Conservation (phyloP, 441 rosid species). For the Aleurites moluccanus region DNA sequence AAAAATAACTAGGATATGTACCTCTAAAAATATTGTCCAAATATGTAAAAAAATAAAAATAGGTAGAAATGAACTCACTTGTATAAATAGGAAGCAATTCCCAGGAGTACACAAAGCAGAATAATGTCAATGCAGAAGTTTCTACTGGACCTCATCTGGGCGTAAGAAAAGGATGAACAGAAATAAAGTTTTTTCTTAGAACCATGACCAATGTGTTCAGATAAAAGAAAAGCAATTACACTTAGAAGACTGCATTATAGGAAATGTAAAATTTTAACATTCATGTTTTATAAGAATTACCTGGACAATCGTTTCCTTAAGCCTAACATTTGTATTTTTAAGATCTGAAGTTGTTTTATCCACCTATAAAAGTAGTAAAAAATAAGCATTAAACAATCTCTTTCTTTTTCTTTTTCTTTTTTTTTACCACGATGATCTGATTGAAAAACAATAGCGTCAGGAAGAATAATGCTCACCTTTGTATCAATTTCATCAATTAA, state of each 20-base stretch:
- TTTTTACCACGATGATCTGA: slow-evolving; percentile 6
- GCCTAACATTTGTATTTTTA: slow-evolving; percentile 85
- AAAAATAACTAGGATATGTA: neutral
- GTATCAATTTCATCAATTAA: slow-evolving; percentile 87
- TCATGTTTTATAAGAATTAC: slow-evolving; percentile 36
- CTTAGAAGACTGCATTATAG: neutral
- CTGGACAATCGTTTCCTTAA: slow-evolving; percentile 78
- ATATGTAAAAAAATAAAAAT: slow-evolving; percentile 2
- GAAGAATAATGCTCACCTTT: slow-evolving; percentile 41
- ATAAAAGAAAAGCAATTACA: no score
- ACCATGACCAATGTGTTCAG: neutral
- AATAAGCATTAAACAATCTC: no score
- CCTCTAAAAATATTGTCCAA: neutral
- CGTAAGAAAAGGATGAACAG: neutral
- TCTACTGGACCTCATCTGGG: slow-evolving; percentile 86
- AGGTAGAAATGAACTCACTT: slow-evolving; percentile 52
- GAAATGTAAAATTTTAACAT: neutral
- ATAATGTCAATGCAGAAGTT: slow-evolving; percentile 93
- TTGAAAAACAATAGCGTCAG: slow-evolving; percentile 12
- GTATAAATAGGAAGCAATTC: slow-evolving; percentile 85
- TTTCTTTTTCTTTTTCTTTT: neutral
- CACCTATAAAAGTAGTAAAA: slow-evolving; percentile 44
- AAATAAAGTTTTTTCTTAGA: neutral
- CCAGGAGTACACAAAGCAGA: slow-evolving; percentile 71
- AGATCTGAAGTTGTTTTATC: slow-evolving; percentile 77